Evolutionary conservation across 2,329 filamentous ascomycete genomes (phyloP).

Genomic region (Fusarium tupiense): DNA sequence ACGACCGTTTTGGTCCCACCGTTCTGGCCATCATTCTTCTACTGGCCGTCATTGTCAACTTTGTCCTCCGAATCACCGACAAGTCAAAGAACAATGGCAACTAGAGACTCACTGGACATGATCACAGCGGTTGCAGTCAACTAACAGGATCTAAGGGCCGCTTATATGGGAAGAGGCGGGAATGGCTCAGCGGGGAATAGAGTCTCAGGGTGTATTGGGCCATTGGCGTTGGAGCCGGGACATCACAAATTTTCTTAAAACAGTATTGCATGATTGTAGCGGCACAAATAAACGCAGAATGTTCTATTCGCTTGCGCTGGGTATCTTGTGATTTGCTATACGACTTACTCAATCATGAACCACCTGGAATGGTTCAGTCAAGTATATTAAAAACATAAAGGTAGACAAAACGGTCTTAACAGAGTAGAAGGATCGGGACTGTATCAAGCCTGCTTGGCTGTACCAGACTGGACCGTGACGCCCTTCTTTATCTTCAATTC

Average conservation of each 20-base stretch:
- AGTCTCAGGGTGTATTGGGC: slow-evolving; percentile 15
- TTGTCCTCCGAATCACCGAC: slow-evolving; percentile 77
- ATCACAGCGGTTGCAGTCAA: not conserved
- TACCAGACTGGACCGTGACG: slow-evolving; percentile 59
- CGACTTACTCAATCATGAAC: not conserved
- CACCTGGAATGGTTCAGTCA: not conserved
- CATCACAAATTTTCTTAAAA: slow-evolving; percentile 24
- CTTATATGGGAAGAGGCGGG: not conserved
- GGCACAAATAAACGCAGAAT: slow-evolving; percentile 28
- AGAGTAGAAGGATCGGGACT: not conserved
- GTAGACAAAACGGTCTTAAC: not conserved
- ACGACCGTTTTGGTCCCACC: slow-evolving; percentile 94
- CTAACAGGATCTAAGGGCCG: not conserved
- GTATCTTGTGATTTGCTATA: slow-evolving; percentile 29
- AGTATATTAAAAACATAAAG: not conserved
- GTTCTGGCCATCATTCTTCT: slow-evolving; percentile 87
- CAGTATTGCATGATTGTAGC: slow-evolving; percentile 26
- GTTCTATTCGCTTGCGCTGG: slow-evolving; percentile 19
- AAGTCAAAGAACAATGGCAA: slow-evolving; percentile 51
- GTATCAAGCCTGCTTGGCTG: slow-evolving; percentile 36
- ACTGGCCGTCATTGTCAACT: slow-evolving; percentile 94
- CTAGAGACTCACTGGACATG: slow-evolving; percentile 6
- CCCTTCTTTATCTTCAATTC: slow-evolving; percentile 62
- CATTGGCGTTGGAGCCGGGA: slow-evolving; percentile 36
- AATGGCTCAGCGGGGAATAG: not conserved